Evolutionary conservation across 31 red algal genomes (phyloP).

Genomic region (Porphyra umbilicalis): DNA sequence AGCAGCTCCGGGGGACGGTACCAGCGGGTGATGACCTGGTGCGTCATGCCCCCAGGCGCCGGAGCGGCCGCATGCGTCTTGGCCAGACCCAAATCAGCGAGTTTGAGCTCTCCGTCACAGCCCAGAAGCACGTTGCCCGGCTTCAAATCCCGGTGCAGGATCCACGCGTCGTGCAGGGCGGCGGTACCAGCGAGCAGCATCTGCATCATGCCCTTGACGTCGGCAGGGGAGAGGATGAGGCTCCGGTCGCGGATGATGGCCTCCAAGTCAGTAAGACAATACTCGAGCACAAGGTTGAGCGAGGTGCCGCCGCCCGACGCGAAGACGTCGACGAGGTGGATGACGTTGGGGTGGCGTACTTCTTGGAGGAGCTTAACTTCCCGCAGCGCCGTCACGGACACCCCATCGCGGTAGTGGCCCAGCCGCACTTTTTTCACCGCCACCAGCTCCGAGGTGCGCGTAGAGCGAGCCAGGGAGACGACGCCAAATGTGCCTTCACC

Average conservation of each 20-base stretch:
- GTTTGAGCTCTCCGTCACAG: constrained; percentile 81
- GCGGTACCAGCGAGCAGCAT: constrained; percentile 70
- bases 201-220: constrained; percentile 75
- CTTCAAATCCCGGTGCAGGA: constrained; percentile 96
- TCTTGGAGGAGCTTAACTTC: constrained; percentile 95
- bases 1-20: constrained; percentile 97
- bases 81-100: constrained; percentile 96
- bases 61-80: constrained; percentile 70
- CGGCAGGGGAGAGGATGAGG: constrained; percentile 62
- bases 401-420: constrained; percentile 79
- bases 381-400: constrained; percentile 77
- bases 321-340: constrained; percentile 78
- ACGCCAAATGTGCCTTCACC: constrained; percentile 87
- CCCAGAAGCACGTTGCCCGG: constrained; percentile 92
- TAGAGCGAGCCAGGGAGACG: constrained; percentile 77
- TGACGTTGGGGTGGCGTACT: constrained; percentile 86
- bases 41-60: constrained; percentile 46
- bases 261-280: constrained; percentile 89
- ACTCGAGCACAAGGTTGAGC: constrained; percentile 95
- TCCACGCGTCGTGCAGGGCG: constrained; percentile 67
- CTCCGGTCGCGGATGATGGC: constrained; percentile 66
- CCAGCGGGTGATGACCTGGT: constrained; percentile 95
- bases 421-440: constrained; percentile 97
- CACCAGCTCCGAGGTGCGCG: constrained; percentile 47
- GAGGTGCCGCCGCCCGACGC: constrained; percentile 49